Base-by-base conservation (phyloP, 257 asterid species). In the Marsdenia floribunda region DNA sequence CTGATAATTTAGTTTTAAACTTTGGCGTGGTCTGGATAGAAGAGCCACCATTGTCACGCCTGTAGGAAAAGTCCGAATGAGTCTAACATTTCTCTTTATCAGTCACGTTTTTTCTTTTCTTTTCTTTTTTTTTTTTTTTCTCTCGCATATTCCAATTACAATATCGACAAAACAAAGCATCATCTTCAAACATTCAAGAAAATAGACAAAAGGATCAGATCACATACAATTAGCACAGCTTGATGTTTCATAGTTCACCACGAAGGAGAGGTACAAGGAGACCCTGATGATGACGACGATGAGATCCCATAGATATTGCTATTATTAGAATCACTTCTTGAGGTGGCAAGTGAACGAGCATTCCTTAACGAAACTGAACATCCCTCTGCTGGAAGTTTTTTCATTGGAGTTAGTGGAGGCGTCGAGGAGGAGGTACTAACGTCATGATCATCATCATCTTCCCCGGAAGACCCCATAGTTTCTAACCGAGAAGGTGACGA, bases 351-450 rank as follows among this genome's bases (percentile, higher is more conserved):
- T 5, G 83, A 81, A 38, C 83, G 68, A 69, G 77, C 81, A 64
- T 86, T 87, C 59, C 85, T 82, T 24, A 88, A 71, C 40, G 80
- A 76, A 76, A 88, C 74, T 18, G 91, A 87, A 58, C 84, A 78
- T 33, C 75, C 83, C 83, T 85, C 81, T 4, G 73, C 78, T 7
- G 93, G 91, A 37, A 86, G 87, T 58, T 83, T 77, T 70, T 88
- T 86, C 91, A 85, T 88, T 0, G 90, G 93, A 47, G 87, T 80
- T 75, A 88, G 72, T 38, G 83, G 85, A 15, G 90, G 88, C 5
- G 93, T 78, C 38, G 35, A 44, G 47, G 71, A 64, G 29, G 72
- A 54, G 49, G 72, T n/a, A 74, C 16, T 24, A 21, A 47, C 73
- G 12, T 44, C 49, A 6, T 79, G 79, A 15, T 40, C 70, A 18